Evolutionary conservation across 163 green algal genomes (phyloP).

Genomic region (Volvox carteri): DNA sequence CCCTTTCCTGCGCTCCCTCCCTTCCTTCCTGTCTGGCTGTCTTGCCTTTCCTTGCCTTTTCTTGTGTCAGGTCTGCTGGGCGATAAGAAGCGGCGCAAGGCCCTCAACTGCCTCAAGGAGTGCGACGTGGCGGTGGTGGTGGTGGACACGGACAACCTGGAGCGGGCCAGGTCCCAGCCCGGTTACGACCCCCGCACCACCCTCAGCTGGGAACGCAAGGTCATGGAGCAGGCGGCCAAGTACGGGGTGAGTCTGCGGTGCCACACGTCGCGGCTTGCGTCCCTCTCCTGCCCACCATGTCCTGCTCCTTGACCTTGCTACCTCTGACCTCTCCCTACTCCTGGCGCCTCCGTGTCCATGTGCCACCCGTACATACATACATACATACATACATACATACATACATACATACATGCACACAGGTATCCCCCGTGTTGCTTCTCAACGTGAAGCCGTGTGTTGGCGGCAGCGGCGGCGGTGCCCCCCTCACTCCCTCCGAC

Average conservation of each 20-base stretch:
- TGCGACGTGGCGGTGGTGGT: conserved; percentile 77
- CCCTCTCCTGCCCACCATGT: too few relatives aligned
- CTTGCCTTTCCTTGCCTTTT: too few relatives aligned
- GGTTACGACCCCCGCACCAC: not conserved
- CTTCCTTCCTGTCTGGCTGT: too few relatives aligned
- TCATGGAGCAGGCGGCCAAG: conserved; percentile 66
- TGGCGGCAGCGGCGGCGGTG: not conserved
- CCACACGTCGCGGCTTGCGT: too few relatives aligned
- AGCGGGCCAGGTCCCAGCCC: conserved; percentile 21
- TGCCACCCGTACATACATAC: too few relatives aligned
- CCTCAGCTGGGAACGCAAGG: conserved; percentile 61
- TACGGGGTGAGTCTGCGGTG: conserved; percentile 53
- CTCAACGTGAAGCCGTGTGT: conserved; percentile 71
- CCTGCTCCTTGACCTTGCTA: too few relatives aligned
- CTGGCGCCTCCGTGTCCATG: not conserved
- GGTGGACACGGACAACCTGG: conserved; percentile 59
- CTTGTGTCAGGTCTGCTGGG: too few relatives aligned
- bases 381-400: not conserved
- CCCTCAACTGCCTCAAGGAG: conserved; percentile 73
- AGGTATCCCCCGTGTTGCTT: conserved; percentile 70
- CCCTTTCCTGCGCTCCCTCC: too few relatives aligned
- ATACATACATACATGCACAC: too few relatives aligned
- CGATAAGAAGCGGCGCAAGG: conserved; percentile 78
- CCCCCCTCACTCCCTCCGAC: not conserved
- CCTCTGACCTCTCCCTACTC: too few relatives aligned